A percentile compares a stretch with the other conserved stretches of the same genome.
These are phyloP conservation scores for Candida silvicultrix DNA, from an alignment of 805 yeast species.

Conservation along the genomic window DNA sequence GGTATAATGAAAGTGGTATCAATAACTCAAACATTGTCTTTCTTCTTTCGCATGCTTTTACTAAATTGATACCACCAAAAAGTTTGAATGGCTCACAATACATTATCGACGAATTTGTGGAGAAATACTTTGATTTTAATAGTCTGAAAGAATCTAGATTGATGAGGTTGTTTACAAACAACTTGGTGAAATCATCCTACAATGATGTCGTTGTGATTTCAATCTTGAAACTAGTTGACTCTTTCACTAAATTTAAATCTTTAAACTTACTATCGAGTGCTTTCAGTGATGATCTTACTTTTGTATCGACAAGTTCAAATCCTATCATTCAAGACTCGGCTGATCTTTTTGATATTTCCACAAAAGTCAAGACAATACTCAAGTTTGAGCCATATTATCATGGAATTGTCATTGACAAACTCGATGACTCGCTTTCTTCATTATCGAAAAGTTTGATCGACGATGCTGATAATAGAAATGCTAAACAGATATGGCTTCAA, in stretches of 20 bases:
- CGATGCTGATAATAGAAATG: background rate
- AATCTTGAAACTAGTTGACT: background rate
- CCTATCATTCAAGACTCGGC: background rate
- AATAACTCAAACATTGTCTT: constrained; percentile 4
- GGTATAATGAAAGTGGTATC: background rate
- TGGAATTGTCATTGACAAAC: background rate
- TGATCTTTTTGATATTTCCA: background rate
- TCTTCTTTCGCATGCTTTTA: constrained; percentile 7
- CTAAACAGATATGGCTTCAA: background rate
- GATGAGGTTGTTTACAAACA: background rate
- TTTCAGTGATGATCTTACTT: background rate
- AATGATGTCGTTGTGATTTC: background rate
- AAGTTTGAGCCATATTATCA: background rate
- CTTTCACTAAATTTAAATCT: background rate
- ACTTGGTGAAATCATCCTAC: background rate
- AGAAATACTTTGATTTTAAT: background rate
- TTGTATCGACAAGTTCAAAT: background rate
- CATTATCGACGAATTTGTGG: background rate
- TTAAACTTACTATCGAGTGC: background rate
- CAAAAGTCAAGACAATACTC: background rate
- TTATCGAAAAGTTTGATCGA: background rate
- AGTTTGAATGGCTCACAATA: background rate
- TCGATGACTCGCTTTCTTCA: background rate
- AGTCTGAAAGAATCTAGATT: background rate
- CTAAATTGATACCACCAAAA: background rate